A percentile compares a stretch with the other conserved stretches of the same genome.
phyloP scores from a whole-genome alignment of 257 asterid genomes.

The Capsicum rhomboideum region DNA sequence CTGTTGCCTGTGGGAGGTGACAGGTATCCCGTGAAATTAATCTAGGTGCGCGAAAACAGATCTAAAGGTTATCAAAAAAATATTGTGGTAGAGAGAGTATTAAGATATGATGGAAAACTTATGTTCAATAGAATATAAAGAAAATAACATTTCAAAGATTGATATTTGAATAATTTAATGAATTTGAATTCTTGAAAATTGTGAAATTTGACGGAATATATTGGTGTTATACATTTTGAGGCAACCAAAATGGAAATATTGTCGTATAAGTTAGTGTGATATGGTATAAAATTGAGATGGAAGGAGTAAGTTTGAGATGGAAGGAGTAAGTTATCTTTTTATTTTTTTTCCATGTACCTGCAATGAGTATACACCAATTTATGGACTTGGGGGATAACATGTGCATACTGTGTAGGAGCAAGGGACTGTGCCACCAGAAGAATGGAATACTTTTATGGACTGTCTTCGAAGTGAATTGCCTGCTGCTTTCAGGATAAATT shows the following conservation, averaged over 20 bases:
- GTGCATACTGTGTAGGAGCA: conserved; percentile 35
- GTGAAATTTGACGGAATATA: background rate
- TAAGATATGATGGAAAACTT: background rate
- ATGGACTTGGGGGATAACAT: background rate
- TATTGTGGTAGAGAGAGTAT: background rate
- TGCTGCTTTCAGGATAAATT: conserved; percentile 80
- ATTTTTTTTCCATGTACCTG: background rate
- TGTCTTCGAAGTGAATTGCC: conserved; percentile 59
- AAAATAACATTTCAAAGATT: background rate
- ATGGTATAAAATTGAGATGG: background rate
- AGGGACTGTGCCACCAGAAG: conserved; percentile 52
- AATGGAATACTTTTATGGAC: conserved; percentile 59
- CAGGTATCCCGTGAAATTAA: too few relatives aligned
- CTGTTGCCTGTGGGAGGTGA: too few relatives aligned
- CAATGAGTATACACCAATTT: background rate
- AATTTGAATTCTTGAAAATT: background rate
- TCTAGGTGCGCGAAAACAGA: too few relatives aligned
- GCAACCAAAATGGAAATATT: background rate
- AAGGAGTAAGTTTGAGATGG: background rate
- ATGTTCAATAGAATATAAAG: background rate
- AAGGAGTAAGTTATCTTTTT: background rate
- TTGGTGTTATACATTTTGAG: background rate
- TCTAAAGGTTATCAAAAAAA: too few relatives aligned
- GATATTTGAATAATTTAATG: background rate
- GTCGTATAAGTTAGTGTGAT: background rate